Percentiles rank a stretch among this genome's conserved stretches.
These are phyloP conservation scores for Acmispon strigosus DNA, from an alignment of 306 rosid species.

Conservation along the genomic window DNA sequence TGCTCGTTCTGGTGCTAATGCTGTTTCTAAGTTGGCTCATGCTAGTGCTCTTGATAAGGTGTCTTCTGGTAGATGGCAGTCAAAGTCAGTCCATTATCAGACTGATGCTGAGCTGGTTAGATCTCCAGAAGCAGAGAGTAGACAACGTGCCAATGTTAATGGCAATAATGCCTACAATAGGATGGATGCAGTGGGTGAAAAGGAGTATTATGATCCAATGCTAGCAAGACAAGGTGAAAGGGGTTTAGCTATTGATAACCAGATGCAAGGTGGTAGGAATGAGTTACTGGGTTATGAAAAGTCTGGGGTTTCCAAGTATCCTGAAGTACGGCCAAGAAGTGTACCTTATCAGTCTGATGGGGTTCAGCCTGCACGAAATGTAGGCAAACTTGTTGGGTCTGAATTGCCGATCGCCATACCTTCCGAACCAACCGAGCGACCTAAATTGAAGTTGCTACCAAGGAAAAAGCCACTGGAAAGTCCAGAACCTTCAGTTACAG, in stretches of 20 bases:
- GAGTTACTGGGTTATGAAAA: slow-evolving; percentile 49
- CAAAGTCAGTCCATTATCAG: slow-evolving; percentile 55
- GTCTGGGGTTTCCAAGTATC: slow-evolving; percentile 30
- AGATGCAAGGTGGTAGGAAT: slow-evolving; percentile 43
- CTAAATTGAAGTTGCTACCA: slow-evolving; percentile 74
- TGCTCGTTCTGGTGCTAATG: slow-evolving; percentile 56
- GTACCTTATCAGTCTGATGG: slow-evolving; percentile 27
- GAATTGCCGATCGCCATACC: slow-evolving; percentile 40
- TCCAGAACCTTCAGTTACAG: slow-evolving; percentile 43
- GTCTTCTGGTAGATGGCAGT: slow-evolving; percentile 95
- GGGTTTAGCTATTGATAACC: slow-evolving; percentile 39
- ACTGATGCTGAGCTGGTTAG: slow-evolving; percentile 46
- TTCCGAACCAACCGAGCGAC: slow-evolving; percentile 59
- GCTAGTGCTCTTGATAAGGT: slow-evolving; percentile 94
- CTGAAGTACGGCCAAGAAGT: slow-evolving; percentile 40
- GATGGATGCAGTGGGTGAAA: slow-evolving; percentile 36
- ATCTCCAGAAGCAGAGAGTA: slow-evolving; percentile 45
- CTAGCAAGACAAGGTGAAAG: slow-evolving; percentile 58
- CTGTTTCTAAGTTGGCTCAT: slow-evolving; percentile 81
- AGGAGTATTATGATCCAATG: slow-evolving; percentile 46
- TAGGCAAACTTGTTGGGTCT: slow-evolving; percentile 39
- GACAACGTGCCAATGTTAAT: slow-evolving; percentile 27
- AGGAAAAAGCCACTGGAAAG: slow-evolving; percentile 53
- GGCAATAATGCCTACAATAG: slow-evolving; percentile 28
- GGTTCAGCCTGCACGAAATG: slow-evolving; percentile 33